Evolutionary conservation across 2,329 filamentous ascomycete species (phyloP), one percentile per base, ranked within the genome.

Genomic region (Scorias spongiosa): DNA sequence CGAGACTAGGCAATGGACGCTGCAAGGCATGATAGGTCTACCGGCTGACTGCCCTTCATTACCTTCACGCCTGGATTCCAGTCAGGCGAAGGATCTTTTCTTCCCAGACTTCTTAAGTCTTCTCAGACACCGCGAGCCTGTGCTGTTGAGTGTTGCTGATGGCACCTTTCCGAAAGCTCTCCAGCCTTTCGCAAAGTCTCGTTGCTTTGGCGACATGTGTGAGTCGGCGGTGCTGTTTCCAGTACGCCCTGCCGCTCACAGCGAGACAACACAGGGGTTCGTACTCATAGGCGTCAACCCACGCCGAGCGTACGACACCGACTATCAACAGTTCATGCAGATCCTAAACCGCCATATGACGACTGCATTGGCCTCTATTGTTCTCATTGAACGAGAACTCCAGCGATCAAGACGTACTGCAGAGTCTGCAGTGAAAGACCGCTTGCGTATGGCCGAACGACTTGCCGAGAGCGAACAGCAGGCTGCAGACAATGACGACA

Each of bases 241-340:
- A 0, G 56, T 66, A 6, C 48, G 50, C 10, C 44, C 45, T 26
- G 46, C 42, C 6, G 48, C 48, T 34, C 43, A 48, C 10, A 12
- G 32, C 15, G 46, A 47, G 17, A 46, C 52, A 32, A 42, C 42
- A 6, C 44, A 48, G 14, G 52, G 49, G 0, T 53, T 54, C 26
- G 20, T 54, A 3, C 20, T 65, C 12, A 46, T 60, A 4, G 63
- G 61, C 0, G 57, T 60, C 1, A 64, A 63, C 40, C 62, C 60
- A 1, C 59, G 52, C 26, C 54, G 61, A 12, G 54, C 54, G 1
- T 56, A 57, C 39, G 61, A 64, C 38, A 46, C 49, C 1, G 46
- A 49, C 7, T 60, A 58, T 36, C 43, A 57, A 40, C 59, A 60
- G 18, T 62, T 63, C 30, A 40, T 60, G 14, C 51, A 50, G 15